These are phyloP conservation scores for Dillenia suffruticosa DNA, from an alignment of 164 flowering plant species.

Conservation along the genomic window DNA sequence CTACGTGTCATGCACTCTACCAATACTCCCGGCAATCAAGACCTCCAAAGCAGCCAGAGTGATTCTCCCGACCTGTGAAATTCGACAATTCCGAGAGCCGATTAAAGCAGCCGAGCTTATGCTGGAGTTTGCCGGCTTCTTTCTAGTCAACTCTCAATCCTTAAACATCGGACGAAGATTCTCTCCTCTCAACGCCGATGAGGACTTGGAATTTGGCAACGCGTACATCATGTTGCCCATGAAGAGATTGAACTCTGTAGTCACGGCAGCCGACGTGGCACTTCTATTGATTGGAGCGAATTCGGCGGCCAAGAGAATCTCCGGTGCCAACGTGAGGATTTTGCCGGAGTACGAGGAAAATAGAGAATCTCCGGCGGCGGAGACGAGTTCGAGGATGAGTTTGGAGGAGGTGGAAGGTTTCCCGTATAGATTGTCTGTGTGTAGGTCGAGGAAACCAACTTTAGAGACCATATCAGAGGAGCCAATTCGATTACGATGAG, in stretches of 20 bases:
- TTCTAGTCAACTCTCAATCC: constrained; percentile 33
- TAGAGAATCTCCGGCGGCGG: neutral
- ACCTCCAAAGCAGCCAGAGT: constrained; percentile 34
- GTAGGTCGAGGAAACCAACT: constrained; percentile 51
- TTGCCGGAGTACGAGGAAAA: constrained; percentile 23
- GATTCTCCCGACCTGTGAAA: constrained; percentile 41
- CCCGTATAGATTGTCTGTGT: constrained; percentile 32
- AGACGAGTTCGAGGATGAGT: constrained; percentile 17
- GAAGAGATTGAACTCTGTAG: constrained; percentile 37
- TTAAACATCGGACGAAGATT: constrained; percentile 44
- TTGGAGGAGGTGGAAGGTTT: constrained; percentile 49
- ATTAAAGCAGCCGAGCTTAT: constrained; percentile 58
- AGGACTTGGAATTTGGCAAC: constrained; percentile 46
- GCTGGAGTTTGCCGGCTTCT: constrained; percentile 45
- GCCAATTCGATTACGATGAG: constrained; percentile 21
- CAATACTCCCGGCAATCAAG: constrained; percentile 12
- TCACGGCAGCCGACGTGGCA: constrained; percentile 45
- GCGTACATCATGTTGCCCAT: constrained; percentile 57
- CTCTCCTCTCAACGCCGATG: constrained; percentile 52
- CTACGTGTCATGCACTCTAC: constrained; percentile 33
- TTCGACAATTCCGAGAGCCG: constrained; percentile 32
- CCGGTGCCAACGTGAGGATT: constrained; percentile 24
- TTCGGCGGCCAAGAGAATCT: constrained; percentile 29
- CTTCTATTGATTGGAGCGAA: constrained; percentile 38
- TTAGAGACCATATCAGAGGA: constrained; percentile 61